Evolutionary conservation across 345 rosid species (phyloP), one percentile per base, ranked within the genome.

Genomic region (Bruguiera gymnorhiza): DNA sequence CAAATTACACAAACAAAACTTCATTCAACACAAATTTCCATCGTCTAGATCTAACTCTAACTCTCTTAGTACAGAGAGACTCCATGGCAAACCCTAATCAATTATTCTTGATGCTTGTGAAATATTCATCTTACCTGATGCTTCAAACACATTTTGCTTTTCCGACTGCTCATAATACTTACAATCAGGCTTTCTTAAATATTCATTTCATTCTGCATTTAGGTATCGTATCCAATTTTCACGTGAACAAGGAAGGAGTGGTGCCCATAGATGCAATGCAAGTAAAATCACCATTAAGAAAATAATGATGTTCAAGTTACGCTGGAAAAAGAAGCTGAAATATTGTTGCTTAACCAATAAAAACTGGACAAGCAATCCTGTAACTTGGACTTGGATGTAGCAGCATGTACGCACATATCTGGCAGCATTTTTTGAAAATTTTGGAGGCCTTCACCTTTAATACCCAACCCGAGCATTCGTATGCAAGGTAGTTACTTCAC

Each of bases 1-100:
- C 62, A 84, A 61, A 73, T 50, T 34, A 52, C n/a, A 46, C 24
- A 57, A 21, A n/a, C 60, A 56, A 19, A 52, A 54, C 20, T 36
- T 55, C n/a, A 27, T 53, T 50, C 15, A 72, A 37, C 1, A 54
- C 8, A 24, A 59, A 48, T 8, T 46, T 31, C 15, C 67, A 65
- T 73, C 26, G 1, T 32, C 31, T n/a, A 53, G 50, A 20, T 52
- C 59, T 19, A 53, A 6, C 46, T 20, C 30, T 51, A n/a, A 43
- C 24, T 55, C 60, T 55, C 30, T 54, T 54, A 54, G 26, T 54
- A 8, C 23, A 5, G 57, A 20, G 2, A 53, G 9, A 53, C 11
- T n/a, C 13, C 21, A 20, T 21, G 58, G 11, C 29, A 9, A 55
- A 13, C 9, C 60, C 2, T 8, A 0, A 55, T 55, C 60, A 23